phyloP scores from a whole-genome alignment of 1,284 basidiomycete genomes.

The Bondarzewia mesenterica region DNA sequence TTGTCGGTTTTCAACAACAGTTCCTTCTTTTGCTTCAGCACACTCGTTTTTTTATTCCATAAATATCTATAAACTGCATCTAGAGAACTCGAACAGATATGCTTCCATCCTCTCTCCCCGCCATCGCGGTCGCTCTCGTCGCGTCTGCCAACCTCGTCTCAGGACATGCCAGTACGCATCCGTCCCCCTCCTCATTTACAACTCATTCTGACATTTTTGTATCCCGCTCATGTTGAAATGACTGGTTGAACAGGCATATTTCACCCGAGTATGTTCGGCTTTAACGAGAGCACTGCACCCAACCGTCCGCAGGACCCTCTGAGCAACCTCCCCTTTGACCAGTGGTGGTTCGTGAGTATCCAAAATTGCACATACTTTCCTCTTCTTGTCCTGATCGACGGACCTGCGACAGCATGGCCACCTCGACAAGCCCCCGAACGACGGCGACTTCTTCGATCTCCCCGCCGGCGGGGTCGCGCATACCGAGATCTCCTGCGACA shows the following conservation, averaged over 20 bases:
- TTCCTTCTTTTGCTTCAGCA: too few relatives aligned
- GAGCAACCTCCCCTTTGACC: conserved; percentile 39
- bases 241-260: conserved; percentile 19
- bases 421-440: conserved; percentile 46
- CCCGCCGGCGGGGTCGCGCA: conserved; percentile 42
- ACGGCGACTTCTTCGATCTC: conserved; percentile 48
- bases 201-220: background rate
- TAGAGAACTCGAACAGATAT: too few relatives aligned
- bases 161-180: background rate
- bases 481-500: conserved; percentile 48
- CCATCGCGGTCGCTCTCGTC: background rate
- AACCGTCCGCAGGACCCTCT: conserved; percentile 51
- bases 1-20: too few relatives aligned
- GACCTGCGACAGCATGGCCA: conserved; percentile 44
- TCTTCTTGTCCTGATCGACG: too few relatives aligned
- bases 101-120: background rate
- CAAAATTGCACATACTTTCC: background rate
- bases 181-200: background rate
- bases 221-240: background rate
- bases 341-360: conserved; percentile 57
- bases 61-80: too few relatives aligned
- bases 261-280: conserved; percentile 35
- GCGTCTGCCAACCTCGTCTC: background rate
- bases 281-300: conserved; percentile 40
- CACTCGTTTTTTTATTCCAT: too few relatives aligned